Conservation (phyloP, 2,329 filamentous ascomycete genomes). For the Aspergillus awamori region DNA sequence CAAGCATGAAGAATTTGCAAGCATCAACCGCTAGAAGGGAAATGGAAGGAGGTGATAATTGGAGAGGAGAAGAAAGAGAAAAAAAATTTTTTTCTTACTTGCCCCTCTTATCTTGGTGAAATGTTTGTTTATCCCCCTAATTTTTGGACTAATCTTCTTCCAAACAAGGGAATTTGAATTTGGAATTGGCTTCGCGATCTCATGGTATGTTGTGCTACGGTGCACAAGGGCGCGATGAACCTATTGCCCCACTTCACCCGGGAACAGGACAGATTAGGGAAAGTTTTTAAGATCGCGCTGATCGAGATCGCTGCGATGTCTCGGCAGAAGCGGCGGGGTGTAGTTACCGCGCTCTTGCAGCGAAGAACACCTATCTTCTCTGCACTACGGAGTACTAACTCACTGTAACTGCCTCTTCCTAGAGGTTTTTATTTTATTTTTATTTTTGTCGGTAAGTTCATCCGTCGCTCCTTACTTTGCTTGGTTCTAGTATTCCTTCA, state of each 20-base stretch:
- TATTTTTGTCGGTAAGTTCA: not conserved
- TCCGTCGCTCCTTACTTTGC: not conserved
- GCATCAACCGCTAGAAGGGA: not conserved
- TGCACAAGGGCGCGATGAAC: conserved; percentile 3
- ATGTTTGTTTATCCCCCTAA: not conserved
- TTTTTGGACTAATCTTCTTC: not conserved
- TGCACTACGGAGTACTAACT: not conserved
- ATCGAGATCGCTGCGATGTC: conserved; percentile 9
- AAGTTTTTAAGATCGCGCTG: conserved; percentile 9
- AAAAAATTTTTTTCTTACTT: not conserved
- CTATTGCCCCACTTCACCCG: not conserved
- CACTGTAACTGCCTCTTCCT: not conserved
- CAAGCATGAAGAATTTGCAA: not conserved
- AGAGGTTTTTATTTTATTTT: not conserved
- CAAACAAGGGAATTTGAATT: not conserved
- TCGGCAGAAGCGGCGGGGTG: not conserved
- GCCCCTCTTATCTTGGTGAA: not conserved
- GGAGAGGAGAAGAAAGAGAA: not conserved
- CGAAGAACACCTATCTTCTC: not conserved
- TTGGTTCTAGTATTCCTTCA: not conserved
- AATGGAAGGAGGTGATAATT: not conserved
- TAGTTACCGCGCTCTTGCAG: not conserved
- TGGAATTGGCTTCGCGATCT: not conserved
- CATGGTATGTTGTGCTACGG: conserved; percentile 6
- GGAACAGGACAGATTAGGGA: not conserved